phyloP scores from a whole-genome alignment of 2,329 filamentous ascomycete species.

The Graphilbum fragrans region DNA sequence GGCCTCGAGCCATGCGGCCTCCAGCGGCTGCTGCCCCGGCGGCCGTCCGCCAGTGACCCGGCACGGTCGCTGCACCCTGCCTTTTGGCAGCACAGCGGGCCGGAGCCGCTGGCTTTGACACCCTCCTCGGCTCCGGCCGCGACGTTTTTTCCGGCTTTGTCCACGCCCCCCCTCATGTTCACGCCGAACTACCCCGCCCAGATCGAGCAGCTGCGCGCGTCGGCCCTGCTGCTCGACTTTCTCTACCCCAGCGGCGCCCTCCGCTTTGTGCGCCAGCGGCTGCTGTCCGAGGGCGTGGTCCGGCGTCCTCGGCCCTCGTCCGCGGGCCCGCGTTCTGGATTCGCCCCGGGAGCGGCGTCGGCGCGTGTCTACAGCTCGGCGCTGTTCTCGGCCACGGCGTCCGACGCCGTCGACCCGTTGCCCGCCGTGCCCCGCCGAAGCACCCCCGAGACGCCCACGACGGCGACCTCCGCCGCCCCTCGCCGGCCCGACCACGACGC shows the following conservation, averaged over 20 bases:
- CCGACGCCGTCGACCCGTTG: background rate
- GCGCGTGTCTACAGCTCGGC: background rate
- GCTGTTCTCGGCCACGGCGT: background rate
- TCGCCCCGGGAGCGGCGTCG: background rate
- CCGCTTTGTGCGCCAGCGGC: conserved; percentile 25
- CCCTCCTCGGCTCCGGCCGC: background rate
- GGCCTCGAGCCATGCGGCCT: conserved; percentile 43
- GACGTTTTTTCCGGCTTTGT: background rate
- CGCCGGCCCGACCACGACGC: background rate
- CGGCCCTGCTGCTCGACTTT: conserved; percentile 42
- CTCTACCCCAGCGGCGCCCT: conserved; percentile 36
- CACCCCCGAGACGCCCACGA: too few relatives aligned
- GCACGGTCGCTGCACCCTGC: conserved; percentile 32
- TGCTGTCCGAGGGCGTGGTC: background rate
- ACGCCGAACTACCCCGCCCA: conserved; percentile 13
- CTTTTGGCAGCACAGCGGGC: conserved; percentile 43
- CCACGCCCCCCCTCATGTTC: conserved; percentile 11
- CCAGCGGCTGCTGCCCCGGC: conserved; percentile 35
- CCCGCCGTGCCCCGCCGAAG: too few relatives aligned
- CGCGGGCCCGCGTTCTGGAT: background rate
- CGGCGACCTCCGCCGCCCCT: background rate
- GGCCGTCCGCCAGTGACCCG: conserved; percentile 23
- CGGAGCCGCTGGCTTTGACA: background rate
- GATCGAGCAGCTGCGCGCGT: conserved; percentile 26
- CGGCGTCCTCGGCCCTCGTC: conserved; percentile 10